Percentiles rank a stretch among this genome's conserved stretches.
These are phyloP conservation scores for Penicillium sumatraense DNA, from an alignment of 2,329 filamentous ascomycete species.

Conservation along the genomic window DNA sequence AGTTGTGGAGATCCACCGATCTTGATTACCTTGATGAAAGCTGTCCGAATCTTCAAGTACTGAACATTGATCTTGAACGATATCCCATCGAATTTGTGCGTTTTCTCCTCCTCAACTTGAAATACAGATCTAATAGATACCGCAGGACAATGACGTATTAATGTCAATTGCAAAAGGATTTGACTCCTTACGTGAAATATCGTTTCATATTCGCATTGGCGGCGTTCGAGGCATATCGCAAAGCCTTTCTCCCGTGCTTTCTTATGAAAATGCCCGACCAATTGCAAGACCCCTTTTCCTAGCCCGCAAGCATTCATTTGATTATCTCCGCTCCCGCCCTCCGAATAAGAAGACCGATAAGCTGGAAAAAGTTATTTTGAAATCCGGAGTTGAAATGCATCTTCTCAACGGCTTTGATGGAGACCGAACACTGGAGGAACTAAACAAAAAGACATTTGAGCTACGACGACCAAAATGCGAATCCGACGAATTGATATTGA, in stretches of 20 bases:
- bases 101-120: not conserved
- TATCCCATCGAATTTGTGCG: not conserved
- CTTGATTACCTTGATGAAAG: not conserved
- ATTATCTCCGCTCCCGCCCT: not conserved
- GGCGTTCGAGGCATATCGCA: not conserved
- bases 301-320: not conserved
- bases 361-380: not conserved
- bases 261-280: not conserved
- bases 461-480: not conserved
- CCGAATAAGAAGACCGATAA: not conserved
- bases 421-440: not conserved
- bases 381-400: not conserved
- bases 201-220: not conserved
- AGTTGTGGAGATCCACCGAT: not conserved
- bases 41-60: not conserved
- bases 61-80: constrained; percentile 1
- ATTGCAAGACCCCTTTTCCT: not conserved
- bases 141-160: not conserved
- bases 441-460: not conserved
- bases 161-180: not conserved
- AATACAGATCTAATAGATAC: not conserved
- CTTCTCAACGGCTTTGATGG: not conserved
- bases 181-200: not conserved
- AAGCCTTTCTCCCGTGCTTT: not conserved
- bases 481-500: not conserved